These are phyloP conservation scores for Suillus sp. DNA, from an alignment of 768 basidiomycete species.

Conservation along the genomic window DNA sequence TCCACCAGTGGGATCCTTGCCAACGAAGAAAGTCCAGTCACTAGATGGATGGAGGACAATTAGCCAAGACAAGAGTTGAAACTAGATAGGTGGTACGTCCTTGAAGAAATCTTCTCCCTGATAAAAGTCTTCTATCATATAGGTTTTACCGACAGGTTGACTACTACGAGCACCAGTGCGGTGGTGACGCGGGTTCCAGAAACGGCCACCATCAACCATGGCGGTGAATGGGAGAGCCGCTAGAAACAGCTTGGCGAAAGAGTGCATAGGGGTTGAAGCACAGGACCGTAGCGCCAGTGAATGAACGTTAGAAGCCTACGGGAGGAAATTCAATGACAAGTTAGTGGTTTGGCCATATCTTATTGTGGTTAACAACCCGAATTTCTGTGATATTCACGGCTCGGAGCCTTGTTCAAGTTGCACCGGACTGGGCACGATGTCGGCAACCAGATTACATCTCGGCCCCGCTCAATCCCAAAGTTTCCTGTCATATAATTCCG, in stretches of 20 bases:
- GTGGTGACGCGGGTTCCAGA: slow-evolving; percentile 30
- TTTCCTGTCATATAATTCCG: too few species aligned
- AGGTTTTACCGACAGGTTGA: slow-evolving; percentile 30
- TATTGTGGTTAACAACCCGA: not conserved
- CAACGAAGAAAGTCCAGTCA: slow-evolving; percentile 66
- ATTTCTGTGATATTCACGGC: not conserved
- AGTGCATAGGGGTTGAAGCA: slow-evolving; percentile 29
- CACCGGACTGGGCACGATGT: not conserved
- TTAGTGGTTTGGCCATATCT: not conserved
- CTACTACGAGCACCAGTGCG: slow-evolving; percentile 21
- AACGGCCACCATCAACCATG: slow-evolving; percentile 37
- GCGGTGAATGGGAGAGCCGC: slow-evolving; percentile 35
- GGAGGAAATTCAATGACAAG: not conserved
- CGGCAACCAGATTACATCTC: not conserved
- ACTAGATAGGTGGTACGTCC: slow-evolving; percentile 38
- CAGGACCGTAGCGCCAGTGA: not conserved
- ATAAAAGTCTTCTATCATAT: slow-evolving; percentile 41
- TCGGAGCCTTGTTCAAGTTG: not conserved
- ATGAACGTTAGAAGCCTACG: not conserved
- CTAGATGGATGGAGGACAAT: slow-evolving; percentile 37
- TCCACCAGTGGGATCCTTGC: slow-evolving; percentile 71
- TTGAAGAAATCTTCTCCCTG: slow-evolving; percentile 60
- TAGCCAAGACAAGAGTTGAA: not conserved
- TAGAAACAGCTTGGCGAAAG: slow-evolving; percentile 34
- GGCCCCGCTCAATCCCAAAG: too few species aligned